Percentiles rank a stretch among this genome's conserved stretches.
Evolutionary conservation across 208 protist genomes (phyloP).

Genomic region (Leishmania turanica): DNA sequence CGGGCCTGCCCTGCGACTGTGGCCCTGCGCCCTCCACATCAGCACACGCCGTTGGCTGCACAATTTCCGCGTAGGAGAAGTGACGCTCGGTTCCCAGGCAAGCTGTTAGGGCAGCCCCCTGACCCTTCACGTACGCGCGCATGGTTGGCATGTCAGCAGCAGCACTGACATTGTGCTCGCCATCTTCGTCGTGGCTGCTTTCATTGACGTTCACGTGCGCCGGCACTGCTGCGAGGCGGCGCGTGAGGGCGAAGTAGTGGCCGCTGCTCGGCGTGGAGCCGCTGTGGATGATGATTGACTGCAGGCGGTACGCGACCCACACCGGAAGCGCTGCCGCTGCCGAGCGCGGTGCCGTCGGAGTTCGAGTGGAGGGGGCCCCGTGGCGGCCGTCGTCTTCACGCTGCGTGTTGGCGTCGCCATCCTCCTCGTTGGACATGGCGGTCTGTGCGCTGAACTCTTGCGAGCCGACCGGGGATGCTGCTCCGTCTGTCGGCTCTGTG

Average conservation of each 20-base stretch:
- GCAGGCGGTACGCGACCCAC: constrained; percentile 53
- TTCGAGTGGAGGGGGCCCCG: neutral
- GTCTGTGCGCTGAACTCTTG: neutral
- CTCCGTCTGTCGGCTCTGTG: neutral
- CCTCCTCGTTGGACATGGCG: neutral
- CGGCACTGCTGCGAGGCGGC: neutral
- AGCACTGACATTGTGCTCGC: neutral
- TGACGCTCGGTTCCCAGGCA: neutral
- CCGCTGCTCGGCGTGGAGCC: constrained; percentile 61
- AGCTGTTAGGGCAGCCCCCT: constrained; percentile 10
- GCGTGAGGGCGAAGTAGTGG: constrained; percentile 62
- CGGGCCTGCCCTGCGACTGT: neutral
- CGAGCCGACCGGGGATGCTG: neutral
- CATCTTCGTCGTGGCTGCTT: neutral
- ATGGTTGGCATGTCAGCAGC: neutral
- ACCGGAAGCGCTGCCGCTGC: neutral
- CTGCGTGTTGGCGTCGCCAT: neutral
- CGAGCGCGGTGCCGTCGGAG: neutral
- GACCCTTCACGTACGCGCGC: constrained; percentile 8
- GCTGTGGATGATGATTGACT: constrained; percentile 68
- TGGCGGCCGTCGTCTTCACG: neutral
- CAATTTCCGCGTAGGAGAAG: neutral
- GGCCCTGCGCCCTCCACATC: neutral
- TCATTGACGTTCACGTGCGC: neutral
- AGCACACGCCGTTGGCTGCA: neutral